Evolutionary conservation across 225 moss, liverwort and hornwort genomes (phyloP), one percentile per base, ranked within the genome.

Genomic region (Straminergon stramineum): DNA sequence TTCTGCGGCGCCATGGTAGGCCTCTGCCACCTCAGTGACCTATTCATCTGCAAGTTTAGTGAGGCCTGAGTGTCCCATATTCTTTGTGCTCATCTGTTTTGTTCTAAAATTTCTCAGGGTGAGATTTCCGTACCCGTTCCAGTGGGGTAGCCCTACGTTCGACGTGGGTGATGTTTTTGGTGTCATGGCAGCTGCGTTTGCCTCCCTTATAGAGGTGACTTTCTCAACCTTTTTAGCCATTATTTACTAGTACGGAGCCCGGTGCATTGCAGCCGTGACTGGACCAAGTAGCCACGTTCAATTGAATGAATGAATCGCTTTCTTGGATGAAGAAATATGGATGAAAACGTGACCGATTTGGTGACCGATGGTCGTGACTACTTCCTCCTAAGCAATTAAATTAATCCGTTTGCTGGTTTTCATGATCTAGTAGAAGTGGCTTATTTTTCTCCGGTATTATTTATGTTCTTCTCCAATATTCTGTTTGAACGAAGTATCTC

Each of bases 131-230:
- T 97, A 96, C 89, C 97, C 97, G 23, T 90, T 96, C 28, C 96
- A 97, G 86, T 97, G 94, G 93, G 97, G 97, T 80, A 86, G 95
- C 85, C 97, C 97, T 68, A 95, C 96, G 6, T 97, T 97, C 55
- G 95, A 96, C 66, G 97, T 94, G 23, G 92, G 94, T 31, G 91
- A 96, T 90, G 96, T 93, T 8, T 97, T 97, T 26, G 96, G 96
- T 84, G 89, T 97, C 10, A 96, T 97, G 96, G 83, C 97, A 41
- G 95, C 96, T 23, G 96, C 95, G 60, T 91, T 95, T 26, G 93
- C 96, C 63, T 55, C 96, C 52, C 90, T 94, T 2, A 67, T 96
- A 6, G 97, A 97, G 96, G 97, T 96, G 26, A 51, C 19, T 53
- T 39, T 64, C 48, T 39, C 34, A 48, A 35, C 26, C 18, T 43